phyloP scores from a whole-genome alignment of 768 basidiomycete species.

The Pluteus cervinus region DNA sequence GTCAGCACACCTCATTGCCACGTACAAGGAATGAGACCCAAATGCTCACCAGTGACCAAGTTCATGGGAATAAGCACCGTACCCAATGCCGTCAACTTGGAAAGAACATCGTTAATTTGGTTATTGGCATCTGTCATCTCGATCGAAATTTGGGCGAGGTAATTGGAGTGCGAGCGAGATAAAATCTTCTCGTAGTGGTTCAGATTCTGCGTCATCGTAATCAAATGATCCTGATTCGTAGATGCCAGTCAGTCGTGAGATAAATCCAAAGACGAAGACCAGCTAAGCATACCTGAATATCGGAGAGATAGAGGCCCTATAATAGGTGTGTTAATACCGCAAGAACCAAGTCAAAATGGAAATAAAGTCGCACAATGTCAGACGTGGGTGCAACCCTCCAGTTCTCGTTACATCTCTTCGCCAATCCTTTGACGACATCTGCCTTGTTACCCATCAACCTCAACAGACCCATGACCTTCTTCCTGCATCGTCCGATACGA shows the following conservation, averaged over 20 bases:
- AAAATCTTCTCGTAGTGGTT: conserved; percentile 99
- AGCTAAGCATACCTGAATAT: conserved; percentile 68
- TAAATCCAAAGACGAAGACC: neutral
- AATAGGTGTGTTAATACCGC: conserved; percentile 3
- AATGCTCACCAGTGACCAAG: conserved; percentile 73
- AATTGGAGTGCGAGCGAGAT: conserved; percentile 97
- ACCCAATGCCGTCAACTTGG: conserved; percentile 95
- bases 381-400: conserved; percentile 98
- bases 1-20: no score
- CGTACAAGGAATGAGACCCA: neutral
- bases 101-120: conserved; percentile 98
- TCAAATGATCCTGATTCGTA: conserved; percentile 74
- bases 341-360: conserved; percentile 1
- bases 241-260: neutral
- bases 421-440: conserved; percentile 97
- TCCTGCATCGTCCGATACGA: conserved; percentile 94
- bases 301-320: conserved; percentile 90
- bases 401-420: conserved; percentile 97
- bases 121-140: conserved; percentile 99
- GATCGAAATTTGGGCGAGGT: conserved; percentile 98
- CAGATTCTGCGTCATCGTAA: conserved; percentile 99
- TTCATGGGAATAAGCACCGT: conserved; percentile 98
- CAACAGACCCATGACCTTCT: conserved; percentile 98
- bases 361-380: conserved; percentile 66
- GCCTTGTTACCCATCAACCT: conserved; percentile 99